Evolutionary conservation across 306 rosid species (phyloP), one percentile per base, ranked within the genome.

Genomic region (Cicer pinnatifidum): DNA sequence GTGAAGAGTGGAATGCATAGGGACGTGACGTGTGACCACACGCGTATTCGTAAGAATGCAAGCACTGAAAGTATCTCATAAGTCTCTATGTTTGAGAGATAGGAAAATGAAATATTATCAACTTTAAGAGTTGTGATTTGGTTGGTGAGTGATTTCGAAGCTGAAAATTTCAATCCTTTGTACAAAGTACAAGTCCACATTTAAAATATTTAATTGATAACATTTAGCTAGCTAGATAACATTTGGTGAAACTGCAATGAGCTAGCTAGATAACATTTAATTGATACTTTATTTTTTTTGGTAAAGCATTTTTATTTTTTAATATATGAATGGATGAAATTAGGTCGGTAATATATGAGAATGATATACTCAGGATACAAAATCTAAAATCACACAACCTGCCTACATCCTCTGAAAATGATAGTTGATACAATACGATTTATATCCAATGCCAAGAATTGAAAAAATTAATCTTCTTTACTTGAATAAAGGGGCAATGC

Each of bases 71-170:
- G 60, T 73, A 28, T 71, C 43, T 33, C 38, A 41, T 37, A 51
- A 61, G 20, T 61, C 23, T 73, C 17, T 41, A 15, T 38, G 67
- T 53, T 58, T 58, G 51, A 33, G 48, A 69, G 35, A 75, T 41
- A 28, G 56, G 60, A 69, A 33, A 50, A 8, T 20, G 52, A 67
- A 67, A 16, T 37, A 70, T 44, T 28, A 28, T 10, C 13, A 8
- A 64, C 71, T 47, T 39, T 6, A 67, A 56, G 54, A 69, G 69
- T 63, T 46, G 63, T 53, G 57, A 57, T 15, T 69, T 75, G 78
- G 78, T 57, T 76, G 35, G 82, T 48, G 72, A 50, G 78, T 76
- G 38, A 65, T 58, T 76, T 81, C 41, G 6, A 67, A 66, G 43
- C 23, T 15, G 82, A 76, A 58, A 76, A 57, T 15, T 72, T 59